Conservation (phyloP, 306 rosid genomes). For the Ceratonia siliqua region DNA sequence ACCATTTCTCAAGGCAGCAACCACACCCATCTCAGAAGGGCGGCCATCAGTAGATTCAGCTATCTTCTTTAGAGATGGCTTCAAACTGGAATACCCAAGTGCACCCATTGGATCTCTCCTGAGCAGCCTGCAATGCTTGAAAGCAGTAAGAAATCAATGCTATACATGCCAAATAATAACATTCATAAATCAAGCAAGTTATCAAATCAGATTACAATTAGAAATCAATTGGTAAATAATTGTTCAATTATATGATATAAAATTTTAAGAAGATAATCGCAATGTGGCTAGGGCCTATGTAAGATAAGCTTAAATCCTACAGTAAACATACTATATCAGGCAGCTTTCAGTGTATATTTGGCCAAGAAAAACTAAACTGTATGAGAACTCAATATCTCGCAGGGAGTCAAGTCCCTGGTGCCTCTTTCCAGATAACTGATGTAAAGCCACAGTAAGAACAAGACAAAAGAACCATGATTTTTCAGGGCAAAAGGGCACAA, state of each 20-base stretch:
- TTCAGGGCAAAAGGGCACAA: constrained; percentile 6
- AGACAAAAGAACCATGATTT: neutral
- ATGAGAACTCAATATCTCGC: neutral
- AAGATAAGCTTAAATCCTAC: neutral
- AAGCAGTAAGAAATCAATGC: neutral
- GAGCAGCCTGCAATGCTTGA: constrained; percentile 62
- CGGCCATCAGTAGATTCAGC: constrained; percentile 75
- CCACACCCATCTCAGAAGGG: constrained; percentile 86
- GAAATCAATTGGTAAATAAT: constrained; percentile 12
- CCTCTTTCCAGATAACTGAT: constrained; percentile 16
- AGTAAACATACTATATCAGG: neutral
- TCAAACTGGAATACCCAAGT: constrained; percentile 74
- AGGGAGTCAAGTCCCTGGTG: neutral
- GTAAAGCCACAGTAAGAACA: constrained; percentile 5
- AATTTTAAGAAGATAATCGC: neutral
- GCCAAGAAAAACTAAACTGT: constrained; percentile 30
- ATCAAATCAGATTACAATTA: constrained; percentile 12
- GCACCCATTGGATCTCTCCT: constrained; percentile 99
- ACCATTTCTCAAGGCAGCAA: constrained; percentile 86
- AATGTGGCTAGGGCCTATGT: neutral
- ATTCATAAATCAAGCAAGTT: constrained; percentile 21
- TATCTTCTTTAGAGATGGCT: constrained; percentile 69
- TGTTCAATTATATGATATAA: neutral
- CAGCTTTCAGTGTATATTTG: constrained; percentile 6
- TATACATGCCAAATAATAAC: constrained; percentile 6